These are phyloP conservation scores for Beauveria sp. DNA, from an alignment of 2,329 filamentous ascomycete species.

Conservation along the genomic window DNA sequence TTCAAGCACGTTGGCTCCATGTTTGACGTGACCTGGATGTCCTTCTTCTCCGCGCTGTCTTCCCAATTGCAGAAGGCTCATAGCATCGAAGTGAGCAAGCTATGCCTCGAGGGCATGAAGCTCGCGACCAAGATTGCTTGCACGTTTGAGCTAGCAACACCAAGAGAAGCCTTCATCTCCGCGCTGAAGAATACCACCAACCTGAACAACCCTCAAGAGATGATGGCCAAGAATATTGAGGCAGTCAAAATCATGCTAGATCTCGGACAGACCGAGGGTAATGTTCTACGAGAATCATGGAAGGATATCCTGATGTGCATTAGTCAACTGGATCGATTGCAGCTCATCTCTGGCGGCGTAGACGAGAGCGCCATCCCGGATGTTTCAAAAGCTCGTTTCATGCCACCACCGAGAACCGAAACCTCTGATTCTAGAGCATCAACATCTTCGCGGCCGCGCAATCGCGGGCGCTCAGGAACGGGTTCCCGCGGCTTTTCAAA, in stretches of 20 bases:
- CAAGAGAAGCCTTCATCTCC: slow-evolving; percentile 88
- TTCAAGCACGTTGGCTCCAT: slow-evolving; percentile 94
- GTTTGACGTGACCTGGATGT: slow-evolving; percentile 99
- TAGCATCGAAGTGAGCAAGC: slow-evolving; percentile 82
- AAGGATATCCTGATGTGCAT: slow-evolving; percentile 92
- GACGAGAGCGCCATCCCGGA: slow-evolving; percentile 90
- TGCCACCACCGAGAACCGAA: slow-evolving; percentile 49
- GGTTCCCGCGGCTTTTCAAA: slow-evolving; percentile 58
- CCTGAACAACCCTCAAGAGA: slow-evolving; percentile 89
- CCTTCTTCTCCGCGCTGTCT: slow-evolving; percentile 89
- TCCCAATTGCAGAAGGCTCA: slow-evolving; percentile 90
- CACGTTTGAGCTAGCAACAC: slow-evolving; percentile 86
- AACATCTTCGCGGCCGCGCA: slow-evolving; percentile 46
- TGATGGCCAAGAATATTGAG: slow-evolving; percentile 93
- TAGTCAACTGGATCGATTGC: slow-evolving; percentile 89
- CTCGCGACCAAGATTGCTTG: slow-evolving; percentile 90
- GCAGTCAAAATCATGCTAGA: slow-evolving; percentile 88
- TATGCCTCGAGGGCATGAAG: slow-evolving; percentile 94
- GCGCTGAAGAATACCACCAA: slow-evolving; percentile 91
- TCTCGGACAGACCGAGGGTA: slow-evolving; percentile 86
- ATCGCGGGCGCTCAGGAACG: slow-evolving; percentile 45
- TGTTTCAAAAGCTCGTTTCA: slow-evolving; percentile 73
- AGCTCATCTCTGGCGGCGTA: slow-evolving; percentile 89
- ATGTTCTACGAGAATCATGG: slow-evolving; percentile 84
- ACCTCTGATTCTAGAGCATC: slow-evolving; percentile 57